Conservation (phyloP, 768 basidiomycete genomes). For the Lactarius pseudohatsudake region DNA sequence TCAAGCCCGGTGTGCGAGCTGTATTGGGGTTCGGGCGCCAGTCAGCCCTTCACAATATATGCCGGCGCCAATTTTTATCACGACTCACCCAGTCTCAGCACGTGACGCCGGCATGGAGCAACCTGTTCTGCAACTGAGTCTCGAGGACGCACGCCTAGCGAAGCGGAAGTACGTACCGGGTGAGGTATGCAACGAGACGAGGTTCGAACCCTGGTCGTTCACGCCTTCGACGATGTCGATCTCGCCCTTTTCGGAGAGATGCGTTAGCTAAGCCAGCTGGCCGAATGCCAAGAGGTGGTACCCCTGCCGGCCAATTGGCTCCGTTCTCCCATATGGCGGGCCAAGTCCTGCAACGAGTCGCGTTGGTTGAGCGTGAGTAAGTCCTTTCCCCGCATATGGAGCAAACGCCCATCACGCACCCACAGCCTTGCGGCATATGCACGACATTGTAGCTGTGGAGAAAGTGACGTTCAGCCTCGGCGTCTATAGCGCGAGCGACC, state of each 20-base stretch:
- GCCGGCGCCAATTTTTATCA: not conserved
- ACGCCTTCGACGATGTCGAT: conserved; percentile 59
- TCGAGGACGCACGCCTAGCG: not conserved
- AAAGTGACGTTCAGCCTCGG: conserved; percentile 11
- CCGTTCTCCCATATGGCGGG: conserved; percentile 60
- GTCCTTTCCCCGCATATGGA: conserved; percentile 1
- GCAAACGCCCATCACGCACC: conserved; percentile 36
- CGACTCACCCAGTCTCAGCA: conserved; percentile 45
- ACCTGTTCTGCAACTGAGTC: conserved; percentile 33
- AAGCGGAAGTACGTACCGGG: conserved; percentile 30
- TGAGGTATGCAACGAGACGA: conserved; percentile 57
- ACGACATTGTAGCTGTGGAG: conserved; percentile 46
- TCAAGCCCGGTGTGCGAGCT: conserved; percentile 41
- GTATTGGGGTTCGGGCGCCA: not conserved
- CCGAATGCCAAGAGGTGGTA: conserved; percentile 12
- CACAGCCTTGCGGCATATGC: conserved; percentile 66
- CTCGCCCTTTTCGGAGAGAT: conserved; percentile 44
- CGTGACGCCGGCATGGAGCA: conserved; percentile 54
- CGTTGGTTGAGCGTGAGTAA: conserved; percentile 11
- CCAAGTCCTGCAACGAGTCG: conserved; percentile 39
- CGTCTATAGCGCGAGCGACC: conserved; percentile 13
- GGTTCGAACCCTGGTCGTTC: conserved; percentile 52
- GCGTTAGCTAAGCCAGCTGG: conserved; percentile 24
- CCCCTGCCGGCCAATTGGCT: conserved; percentile 50
- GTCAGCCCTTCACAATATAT: not conserved